Conservation (phyloP, 257 asterid genomes). For the Paulownia fortunei region DNA sequence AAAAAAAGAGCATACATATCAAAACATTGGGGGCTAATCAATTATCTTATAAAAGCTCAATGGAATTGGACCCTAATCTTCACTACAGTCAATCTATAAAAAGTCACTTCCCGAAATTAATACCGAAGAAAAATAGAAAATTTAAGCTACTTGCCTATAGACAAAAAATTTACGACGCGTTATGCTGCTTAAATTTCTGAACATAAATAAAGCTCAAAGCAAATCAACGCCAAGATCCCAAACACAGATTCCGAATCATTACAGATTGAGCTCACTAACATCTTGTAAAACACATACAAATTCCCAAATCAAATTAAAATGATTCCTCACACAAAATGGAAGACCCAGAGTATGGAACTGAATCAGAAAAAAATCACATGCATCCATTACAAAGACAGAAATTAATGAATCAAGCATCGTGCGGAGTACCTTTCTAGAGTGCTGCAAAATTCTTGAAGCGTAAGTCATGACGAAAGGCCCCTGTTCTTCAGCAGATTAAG, state of each 20-base stretch:
- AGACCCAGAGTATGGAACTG: not conserved
- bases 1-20: not conserved
- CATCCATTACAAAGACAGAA: not conserved
- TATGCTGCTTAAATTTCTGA: not conserved
- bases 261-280: not conserved
- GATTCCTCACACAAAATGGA: not conserved
- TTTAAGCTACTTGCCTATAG: not conserved
- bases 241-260: not conserved
- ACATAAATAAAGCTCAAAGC: not conserved
- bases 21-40: not conserved
- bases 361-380: not conserved
- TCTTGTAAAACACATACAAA: not conserved
- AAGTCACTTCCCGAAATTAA: not conserved
- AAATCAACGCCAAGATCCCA: not conserved
- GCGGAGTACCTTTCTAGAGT: conserved; percentile 50
- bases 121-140: not conserved
- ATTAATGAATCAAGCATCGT: not conserved
- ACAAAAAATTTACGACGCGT: not conserved
- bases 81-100: not conserved
- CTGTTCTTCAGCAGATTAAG: conserved; percentile 1
- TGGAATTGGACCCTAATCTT: too few species aligned
- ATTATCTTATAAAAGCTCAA: not conserved
- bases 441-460: conserved; percentile 55
- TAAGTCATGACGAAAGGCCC: conserved; percentile 48
- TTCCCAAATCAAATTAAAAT: not conserved